A percentile compares a stretch with the other conserved stretches of the same genome.
These are phyloP conservation scores for Iris pallida DNA, from an alignment of 116 monocot species.

Conservation along the genomic window DNA sequence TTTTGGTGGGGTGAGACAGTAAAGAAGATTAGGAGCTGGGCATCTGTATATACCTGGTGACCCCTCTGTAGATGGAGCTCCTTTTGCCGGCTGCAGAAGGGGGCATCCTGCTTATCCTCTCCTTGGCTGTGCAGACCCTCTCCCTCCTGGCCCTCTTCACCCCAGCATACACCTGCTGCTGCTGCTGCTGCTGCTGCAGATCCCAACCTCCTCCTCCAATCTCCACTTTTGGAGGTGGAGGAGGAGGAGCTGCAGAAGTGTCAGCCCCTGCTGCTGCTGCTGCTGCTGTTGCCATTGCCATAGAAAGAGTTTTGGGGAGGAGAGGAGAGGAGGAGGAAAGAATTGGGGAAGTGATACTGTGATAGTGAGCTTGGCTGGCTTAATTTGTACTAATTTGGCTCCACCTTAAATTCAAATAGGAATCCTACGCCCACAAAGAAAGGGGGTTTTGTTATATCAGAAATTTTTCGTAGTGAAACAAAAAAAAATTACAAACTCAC, in stretches of 20 bases:
- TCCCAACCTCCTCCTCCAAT: constrained; percentile 1
- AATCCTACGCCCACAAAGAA: too few species aligned
- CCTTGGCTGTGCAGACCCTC: constrained; percentile 87
- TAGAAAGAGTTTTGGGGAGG: background rate
- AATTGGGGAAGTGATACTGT: background rate
- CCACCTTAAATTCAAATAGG: too few species aligned
- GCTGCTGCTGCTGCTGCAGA: background rate
- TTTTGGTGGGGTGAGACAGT: too few species aligned
- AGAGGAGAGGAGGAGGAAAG: background rate
- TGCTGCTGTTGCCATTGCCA: too few species aligned
- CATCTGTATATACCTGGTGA: constrained; percentile 78
- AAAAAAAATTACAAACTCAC: too few species aligned
- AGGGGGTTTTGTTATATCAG: too few species aligned
- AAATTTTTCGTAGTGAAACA: too few species aligned
- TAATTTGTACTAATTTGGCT: too few species aligned
- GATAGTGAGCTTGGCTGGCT: too few species aligned
- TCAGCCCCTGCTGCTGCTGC: too few species aligned
- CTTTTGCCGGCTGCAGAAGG: constrained; percentile 93
- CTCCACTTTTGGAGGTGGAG: constrained; percentile 5
- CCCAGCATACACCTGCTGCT: constrained; percentile 1
- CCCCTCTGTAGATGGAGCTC: constrained; percentile 97
- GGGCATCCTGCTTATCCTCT: constrained; percentile 95
- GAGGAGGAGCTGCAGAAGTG: background rate
- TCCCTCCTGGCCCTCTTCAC: constrained; percentile 36
- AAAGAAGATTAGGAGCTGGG: too few species aligned